Evolutionary conservation across 2,329 filamentous ascomycete species (phyloP).

Genomic region (Aspergillus flavus): DNA sequence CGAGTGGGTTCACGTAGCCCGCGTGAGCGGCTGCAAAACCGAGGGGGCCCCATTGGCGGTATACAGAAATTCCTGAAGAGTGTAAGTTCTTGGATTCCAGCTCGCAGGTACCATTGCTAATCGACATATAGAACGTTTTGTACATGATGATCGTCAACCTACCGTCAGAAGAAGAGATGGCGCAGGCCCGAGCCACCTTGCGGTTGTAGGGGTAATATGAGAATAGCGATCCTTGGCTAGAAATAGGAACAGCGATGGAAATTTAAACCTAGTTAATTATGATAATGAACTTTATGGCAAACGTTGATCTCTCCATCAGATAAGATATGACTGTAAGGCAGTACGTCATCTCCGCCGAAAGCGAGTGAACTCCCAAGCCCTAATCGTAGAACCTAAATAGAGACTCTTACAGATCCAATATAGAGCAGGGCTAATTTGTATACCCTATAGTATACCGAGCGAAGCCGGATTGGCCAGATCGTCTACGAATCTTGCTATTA

Average conservation of each 20-base stretch:
- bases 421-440: not conserved
- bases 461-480: not conserved
- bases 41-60: not conserved
- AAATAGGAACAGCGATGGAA: not conserved
- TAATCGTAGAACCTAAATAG: not conserved
- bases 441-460: not conserved
- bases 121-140: constrained; percentile 47
- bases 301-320: not conserved
- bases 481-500: not conserved
- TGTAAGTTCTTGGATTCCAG: constrained; percentile 17
- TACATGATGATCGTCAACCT: constrained; percentile 57
- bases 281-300: not conserved
- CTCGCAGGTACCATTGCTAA: not conserved
- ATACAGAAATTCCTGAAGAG: constrained; percentile 34
- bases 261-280: not conserved
- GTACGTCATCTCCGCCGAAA: not conserved
- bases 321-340: not conserved
- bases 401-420: not conserved
- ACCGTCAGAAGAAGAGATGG: constrained; percentile 49
- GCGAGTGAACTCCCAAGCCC: not conserved
- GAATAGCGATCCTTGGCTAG: too few species aligned
- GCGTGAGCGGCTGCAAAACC: not conserved
- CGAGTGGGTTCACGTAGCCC: not conserved
- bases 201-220: not conserved
- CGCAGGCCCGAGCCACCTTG: constrained; percentile 13